Percentiles rank a stretch among this genome's conserved stretches.
These are phyloP conservation scores for Pulveroboletus frians DNA, from an alignment of 768 basidiomycete species.

Conservation along the genomic window DNA sequence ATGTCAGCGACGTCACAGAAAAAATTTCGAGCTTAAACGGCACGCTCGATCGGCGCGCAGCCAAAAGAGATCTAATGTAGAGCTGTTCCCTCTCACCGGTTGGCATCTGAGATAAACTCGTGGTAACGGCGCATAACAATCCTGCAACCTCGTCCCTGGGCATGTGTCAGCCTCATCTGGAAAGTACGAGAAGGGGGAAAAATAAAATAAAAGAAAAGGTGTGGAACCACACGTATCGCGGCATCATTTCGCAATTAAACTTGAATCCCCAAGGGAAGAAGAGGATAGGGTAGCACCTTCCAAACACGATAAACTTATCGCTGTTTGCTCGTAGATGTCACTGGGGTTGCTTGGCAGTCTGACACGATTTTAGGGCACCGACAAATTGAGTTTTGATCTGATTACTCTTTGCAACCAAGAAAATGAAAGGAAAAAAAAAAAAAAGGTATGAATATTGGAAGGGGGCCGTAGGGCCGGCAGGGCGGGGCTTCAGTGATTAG, in stretches of 20 bases:
- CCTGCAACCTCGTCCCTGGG: constrained; percentile 23
- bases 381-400: constrained; percentile 11
- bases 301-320: constrained; percentile 19
- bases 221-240: constrained; percentile 18
- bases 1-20: constrained; percentile 8
- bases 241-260: constrained; percentile 18
- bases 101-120: constrained; percentile 28
- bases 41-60: constrained; percentile 24
- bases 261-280: constrained; percentile 15
- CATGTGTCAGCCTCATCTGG: constrained; percentile 19
- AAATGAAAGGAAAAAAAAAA: constrained; percentile 9
- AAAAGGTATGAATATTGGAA: background rate
- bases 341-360: constrained; percentile 6
- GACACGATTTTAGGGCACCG: constrained; percentile 2
- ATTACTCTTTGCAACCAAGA: constrained; percentile 7
- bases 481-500: constrained; percentile 14
- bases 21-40: constrained; percentile 20
- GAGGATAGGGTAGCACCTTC: constrained; percentile 18
- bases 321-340: constrained; percentile 8
- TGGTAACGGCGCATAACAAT: constrained; percentile 22
- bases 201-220: constrained; percentile 5
- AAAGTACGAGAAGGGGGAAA: constrained; percentile 4
- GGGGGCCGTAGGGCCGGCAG: constrained; percentile 18
- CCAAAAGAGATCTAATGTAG: constrained; percentile 2
- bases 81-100: constrained; percentile 14